Evolutionary conservation across 2,329 filamentous ascomycete genomes (phyloP).

Genomic region (Cladophialophora chaetospira): DNA sequence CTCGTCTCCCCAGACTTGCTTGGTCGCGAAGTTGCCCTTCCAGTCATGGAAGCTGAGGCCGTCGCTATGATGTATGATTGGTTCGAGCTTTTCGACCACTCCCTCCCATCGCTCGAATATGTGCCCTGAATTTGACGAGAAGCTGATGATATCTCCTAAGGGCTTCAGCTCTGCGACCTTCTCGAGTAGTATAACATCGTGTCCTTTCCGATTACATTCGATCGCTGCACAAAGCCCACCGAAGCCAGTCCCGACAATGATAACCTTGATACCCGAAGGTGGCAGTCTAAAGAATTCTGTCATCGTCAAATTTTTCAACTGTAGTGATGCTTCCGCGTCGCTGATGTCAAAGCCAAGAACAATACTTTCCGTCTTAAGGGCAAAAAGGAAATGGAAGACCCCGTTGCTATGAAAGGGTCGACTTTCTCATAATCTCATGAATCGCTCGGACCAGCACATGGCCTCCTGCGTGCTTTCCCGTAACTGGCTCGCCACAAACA

Average conservation of each 20-base stretch:
- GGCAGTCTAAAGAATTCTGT: slow-evolving; percentile 29
- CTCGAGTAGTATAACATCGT: slow-evolving; percentile 43
- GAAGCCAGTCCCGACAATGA: slow-evolving; percentile 53
- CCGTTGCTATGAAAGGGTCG: not conserved
- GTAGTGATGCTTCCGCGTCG: not conserved
- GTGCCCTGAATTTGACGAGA: slow-evolving; percentile 34
- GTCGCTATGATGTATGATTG: slow-evolving; percentile 38
- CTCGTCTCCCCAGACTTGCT: slow-evolving; percentile 39
- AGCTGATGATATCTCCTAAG: slow-evolving; percentile 52
- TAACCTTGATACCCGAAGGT: slow-evolving; percentile 50
- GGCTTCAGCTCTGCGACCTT: slow-evolving; percentile 48
- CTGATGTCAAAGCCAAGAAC: not conserved
- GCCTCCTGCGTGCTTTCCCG: not conserved
- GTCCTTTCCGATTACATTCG: slow-evolving; percentile 34
- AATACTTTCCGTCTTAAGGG: not conserved
- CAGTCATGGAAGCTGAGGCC: slow-evolving; percentile 36
- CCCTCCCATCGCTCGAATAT: slow-evolving; percentile 40
- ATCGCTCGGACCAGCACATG: not conserved
- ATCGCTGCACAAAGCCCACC: slow-evolving; percentile 41
- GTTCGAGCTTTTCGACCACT: slow-evolving; percentile 37
- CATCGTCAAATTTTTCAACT: slow-evolving; percentile 13
- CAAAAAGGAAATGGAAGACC: not conserved
- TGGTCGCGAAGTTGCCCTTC: slow-evolving; percentile 37
- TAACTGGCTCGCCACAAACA: not conserved
- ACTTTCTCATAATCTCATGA: not conserved